phyloP scores from a whole-genome alignment of 768 basidiomycete genomes.

The Boletus pseudopeckii region DNA sequence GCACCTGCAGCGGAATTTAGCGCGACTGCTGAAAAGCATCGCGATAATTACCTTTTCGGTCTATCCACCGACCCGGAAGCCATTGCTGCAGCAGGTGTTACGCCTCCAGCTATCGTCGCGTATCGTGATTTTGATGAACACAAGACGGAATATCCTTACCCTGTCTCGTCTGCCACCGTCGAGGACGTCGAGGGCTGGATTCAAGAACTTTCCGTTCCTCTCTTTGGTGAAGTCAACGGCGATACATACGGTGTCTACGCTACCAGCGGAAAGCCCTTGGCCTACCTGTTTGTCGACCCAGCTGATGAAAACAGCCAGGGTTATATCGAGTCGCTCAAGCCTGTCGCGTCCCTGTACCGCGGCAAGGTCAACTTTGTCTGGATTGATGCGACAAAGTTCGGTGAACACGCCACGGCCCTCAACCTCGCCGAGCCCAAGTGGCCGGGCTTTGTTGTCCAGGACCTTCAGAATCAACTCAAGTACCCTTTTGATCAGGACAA shows the following conservation, averaged over 20 bases:
- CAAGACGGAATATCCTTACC: constrained; percentile 61
- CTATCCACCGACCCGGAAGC: constrained; percentile 67
- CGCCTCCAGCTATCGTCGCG: constrained; percentile 81
- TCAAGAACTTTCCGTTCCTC: constrained; percentile 77
- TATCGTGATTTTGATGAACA: constrained; percentile 94
- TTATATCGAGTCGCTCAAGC: constrained; percentile 63
- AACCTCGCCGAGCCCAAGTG: constrained; percentile 83
- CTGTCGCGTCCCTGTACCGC: constrained; percentile 79
- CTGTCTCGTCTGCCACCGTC: constrained; percentile 47
- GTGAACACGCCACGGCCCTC: constrained; percentile 92
- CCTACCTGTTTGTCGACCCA: constrained; percentile 93
- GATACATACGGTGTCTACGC: constrained; percentile 93
- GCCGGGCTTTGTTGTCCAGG: constrained; percentile 94
- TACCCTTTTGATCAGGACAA: constrained; percentile 77
- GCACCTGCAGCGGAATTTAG: constrained; percentile 72
- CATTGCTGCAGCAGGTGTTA: constrained; percentile 67
- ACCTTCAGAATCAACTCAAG: constrained; percentile 80
- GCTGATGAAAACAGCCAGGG: constrained; percentile 58
- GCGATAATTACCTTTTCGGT: constrained; percentile 94
- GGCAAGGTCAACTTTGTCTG: constrained; percentile 94
- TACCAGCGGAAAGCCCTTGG: constrained; percentile 77
- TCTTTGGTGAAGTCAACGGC: constrained; percentile 88
- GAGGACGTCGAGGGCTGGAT: constrained; percentile 76
- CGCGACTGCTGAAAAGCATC: constrained; percentile 77
- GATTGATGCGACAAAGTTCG: constrained; percentile 95